phyloP scores from a whole-genome alignment of 2,329 filamentous ascomycete species.

The Botryotinia narcissicola region DNA sequence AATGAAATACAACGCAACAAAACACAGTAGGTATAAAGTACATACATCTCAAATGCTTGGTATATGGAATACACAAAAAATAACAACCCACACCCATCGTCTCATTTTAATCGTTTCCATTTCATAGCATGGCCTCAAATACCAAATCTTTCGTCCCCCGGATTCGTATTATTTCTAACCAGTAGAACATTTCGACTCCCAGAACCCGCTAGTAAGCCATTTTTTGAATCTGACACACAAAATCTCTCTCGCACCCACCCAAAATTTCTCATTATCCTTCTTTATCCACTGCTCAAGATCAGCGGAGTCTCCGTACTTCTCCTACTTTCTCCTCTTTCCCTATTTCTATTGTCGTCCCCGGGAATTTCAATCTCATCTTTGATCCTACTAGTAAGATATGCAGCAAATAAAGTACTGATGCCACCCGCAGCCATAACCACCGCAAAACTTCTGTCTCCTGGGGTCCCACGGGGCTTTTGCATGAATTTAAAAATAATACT shows the following conservation, averaged over 20 bases:
- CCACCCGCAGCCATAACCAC: conserved; percentile 86
- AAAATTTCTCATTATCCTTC: not conserved
- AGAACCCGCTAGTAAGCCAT: too few species aligned
- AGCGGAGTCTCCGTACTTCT: conserved; percentile 10
- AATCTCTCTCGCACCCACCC: not conserved
- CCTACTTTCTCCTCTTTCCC: not conserved
- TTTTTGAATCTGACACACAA: not conserved
- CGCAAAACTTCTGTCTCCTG: conserved; percentile 82
- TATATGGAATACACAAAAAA: not conserved
- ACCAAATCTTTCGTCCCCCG: not conserved
- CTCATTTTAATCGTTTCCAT: not conserved
- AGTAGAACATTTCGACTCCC: not conserved
- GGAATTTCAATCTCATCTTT: conserved; percentile 37
- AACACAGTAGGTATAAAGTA: not conserved
- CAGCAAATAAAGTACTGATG: conserved; percentile 72
- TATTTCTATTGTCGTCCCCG: conserved; percentile 4
- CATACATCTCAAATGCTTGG: not conserved
- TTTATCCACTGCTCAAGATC: conserved; percentile 5
- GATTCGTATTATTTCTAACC: not conserved
- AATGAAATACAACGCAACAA: not conserved
- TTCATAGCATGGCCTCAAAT: not conserved
- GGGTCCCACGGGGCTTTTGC: conserved; percentile 81
- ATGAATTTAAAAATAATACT: conserved; percentile 79
- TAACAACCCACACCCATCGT: not conserved
- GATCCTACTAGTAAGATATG: conserved; percentile 53